Conservation (phyloP, 2,329 filamentous ascomycete genomes). For the Magnaporthales sp. region DNA sequence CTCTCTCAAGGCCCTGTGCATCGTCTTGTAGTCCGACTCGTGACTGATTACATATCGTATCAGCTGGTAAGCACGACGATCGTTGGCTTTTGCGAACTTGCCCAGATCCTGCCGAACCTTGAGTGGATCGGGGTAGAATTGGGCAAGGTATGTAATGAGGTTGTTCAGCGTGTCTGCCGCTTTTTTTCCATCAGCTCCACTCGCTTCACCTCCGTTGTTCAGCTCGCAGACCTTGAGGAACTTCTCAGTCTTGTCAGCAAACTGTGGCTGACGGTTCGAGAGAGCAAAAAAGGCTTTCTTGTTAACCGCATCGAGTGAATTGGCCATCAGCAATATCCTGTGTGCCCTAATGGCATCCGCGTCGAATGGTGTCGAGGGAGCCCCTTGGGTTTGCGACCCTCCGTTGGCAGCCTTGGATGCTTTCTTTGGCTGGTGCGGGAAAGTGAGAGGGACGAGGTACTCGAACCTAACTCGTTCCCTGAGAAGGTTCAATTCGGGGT, state of each 20-base stretch:
- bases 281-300: constrained; percentile 85
- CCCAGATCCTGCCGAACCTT: constrained; percentile 70
- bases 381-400: constrained; percentile 41
- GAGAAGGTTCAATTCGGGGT: constrained; percentile 73
- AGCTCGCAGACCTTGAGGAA: constrained; percentile 80
- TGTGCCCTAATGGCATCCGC: constrained; percentile 73
- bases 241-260: constrained; percentile 64
- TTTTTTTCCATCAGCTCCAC: constrained; percentile 57
- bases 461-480: constrained; percentile 83
- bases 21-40: constrained; percentile 85
- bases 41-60: constrained; percentile 77
- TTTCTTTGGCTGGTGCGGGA: constrained; percentile 58
- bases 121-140: constrained; percentile 66
- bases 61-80: constrained; percentile 82
- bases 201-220: constrained; percentile 77
- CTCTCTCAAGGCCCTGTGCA: constrained; percentile 85
- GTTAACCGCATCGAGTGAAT: constrained; percentile 66
- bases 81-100: constrained; percentile 85
- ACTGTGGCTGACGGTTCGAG: constrained; percentile 67
- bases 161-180: constrained; percentile 63
- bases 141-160: constrained; percentile 64
- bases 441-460: constrained; percentile 79
- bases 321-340: constrained; percentile 73
- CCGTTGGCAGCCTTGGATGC: constrained; percentile 53
- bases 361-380: constrained; percentile 35